Evolutionary conservation across 2,329 filamentous ascomycete genomes (phyloP).

Genomic region (Pseudocercospora vitis): DNA sequence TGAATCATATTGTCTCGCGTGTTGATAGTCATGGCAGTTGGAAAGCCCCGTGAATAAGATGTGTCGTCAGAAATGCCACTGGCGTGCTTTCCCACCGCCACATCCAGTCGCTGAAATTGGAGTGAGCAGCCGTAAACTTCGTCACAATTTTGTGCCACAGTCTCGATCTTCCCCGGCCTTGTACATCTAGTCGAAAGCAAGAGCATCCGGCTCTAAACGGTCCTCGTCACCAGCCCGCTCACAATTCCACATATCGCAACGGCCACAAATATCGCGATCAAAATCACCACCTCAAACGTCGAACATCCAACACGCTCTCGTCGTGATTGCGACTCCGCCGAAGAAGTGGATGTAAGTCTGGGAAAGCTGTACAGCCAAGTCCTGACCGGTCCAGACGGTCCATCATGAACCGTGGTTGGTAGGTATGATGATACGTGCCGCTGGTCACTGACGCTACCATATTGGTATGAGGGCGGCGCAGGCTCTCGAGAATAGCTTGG

Average conservation of each 20-base stretch:
- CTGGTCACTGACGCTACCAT: neutral
- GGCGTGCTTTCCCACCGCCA: no score
- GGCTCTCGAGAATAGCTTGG: constrained; percentile 4
- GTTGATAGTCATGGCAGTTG: no score
- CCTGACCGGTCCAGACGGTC: neutral
- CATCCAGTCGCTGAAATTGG: no score
- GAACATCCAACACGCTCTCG: neutral
- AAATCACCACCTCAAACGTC: neutral
- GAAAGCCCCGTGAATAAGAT: no score
- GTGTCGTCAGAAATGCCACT: no score
- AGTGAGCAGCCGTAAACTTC: no score
- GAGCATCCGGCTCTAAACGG: no score
- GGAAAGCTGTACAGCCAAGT: neutral
- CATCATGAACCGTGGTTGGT: neutral
- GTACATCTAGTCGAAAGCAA: no score
- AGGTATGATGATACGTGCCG: neutral
- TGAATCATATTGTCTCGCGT: no score
- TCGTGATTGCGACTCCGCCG: neutral
- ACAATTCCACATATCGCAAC: constrained; percentile 7
- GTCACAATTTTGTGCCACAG: no score
- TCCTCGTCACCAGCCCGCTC: constrained; percentile 7
- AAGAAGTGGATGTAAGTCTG: neutral
- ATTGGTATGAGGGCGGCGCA: constrained; percentile 10
- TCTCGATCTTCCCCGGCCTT: no score
- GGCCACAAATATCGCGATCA: neutral